These are phyloP conservation scores for Aspergillus mulundensis DNA, from an alignment of 495 filamentous ascomycete genomes.

Conservation along the genomic window DNA sequence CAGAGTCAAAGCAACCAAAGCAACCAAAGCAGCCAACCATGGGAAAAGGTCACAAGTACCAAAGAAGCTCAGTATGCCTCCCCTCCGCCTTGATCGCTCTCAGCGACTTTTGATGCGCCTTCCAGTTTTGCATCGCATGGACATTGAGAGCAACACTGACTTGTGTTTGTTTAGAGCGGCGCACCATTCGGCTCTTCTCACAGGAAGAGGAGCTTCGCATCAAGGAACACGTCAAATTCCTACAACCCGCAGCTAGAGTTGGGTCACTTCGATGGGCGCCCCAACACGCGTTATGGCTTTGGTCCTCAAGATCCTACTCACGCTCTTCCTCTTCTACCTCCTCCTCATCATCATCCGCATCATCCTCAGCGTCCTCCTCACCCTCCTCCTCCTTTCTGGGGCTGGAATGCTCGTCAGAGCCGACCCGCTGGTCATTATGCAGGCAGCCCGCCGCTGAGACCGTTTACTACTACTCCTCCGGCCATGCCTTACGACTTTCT, in stretches of 20 bases:
- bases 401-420: not conserved
- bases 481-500: not conserved
- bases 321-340: not conserved
- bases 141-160: not conserved
- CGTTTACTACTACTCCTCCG: not conserved
- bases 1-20: not conserved
- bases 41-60: slow-evolving; percentile 3
- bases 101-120: not conserved
- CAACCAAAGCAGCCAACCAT: not conserved
- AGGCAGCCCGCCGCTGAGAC: not conserved
- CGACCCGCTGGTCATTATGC: not conserved
- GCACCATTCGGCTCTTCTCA: not conserved
- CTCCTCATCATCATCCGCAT: not conserved
- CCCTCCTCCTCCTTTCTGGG: not conserved
- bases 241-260: not conserved
- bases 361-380: not conserved
- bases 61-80: slow-evolving; percentile 8
- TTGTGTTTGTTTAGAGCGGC: not conserved
- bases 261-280: not conserved
- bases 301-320: not conserved
- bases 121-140: not conserved
- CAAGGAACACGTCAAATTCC: not conserved
- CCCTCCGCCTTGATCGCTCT: not conserved
- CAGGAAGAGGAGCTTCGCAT: not conserved
- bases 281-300: not conserved